Evolutionary conservation across 495 filamentous ascomycete species (phyloP), one percentile per base, ranked within the genome.

Genomic region (Trichoderma gamsii): DNA sequence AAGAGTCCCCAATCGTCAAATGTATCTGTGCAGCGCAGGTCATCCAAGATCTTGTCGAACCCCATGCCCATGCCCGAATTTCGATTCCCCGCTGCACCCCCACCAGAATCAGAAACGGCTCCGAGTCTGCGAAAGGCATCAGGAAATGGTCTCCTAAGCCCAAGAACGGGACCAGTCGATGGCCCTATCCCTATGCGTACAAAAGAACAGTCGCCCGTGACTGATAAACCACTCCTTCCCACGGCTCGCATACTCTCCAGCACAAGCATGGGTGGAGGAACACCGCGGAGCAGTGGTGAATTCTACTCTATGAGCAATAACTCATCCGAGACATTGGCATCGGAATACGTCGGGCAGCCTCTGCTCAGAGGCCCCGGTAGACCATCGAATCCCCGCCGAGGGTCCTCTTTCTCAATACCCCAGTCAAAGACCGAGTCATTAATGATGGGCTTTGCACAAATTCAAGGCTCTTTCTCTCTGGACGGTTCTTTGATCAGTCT

Each of bases 401-500:
- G 79, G 70, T 93, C 91, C 29, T 87, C 79, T 70, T 72, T 90
- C 23, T 78, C 80, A 79, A 8, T 78, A 76, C 61, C 77, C 73
- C 78, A 81, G 25, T 73, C 79, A 41, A 83, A 78, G 70, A 70
- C 70, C 69, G 92, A 98, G 78, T 86, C 89, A 18, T 78, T 99
- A 66, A 93, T 99, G 87, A 98, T 99, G 95, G 95, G 93, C 12
- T 99, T 96, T 79, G 96, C 90, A 6, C 94, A 99, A 75, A 85
- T 97, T n/a, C 88, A 89, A 72, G 95, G 96, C 21, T 90, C 91
- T 0, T 99, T 98, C 70, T 92, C 88, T 0, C 78, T 98, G 8
- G 95, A 99, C 75, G 92, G 93, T 0, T 96, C 96, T 7, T 80
- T 99, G 43, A 85, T 98, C 66, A 92, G 97, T 70, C 88, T 95